Evolutionary conservation across 2,329 filamentous ascomycete genomes (phyloP).

Genomic region (Fusarium nurragi): DNA sequence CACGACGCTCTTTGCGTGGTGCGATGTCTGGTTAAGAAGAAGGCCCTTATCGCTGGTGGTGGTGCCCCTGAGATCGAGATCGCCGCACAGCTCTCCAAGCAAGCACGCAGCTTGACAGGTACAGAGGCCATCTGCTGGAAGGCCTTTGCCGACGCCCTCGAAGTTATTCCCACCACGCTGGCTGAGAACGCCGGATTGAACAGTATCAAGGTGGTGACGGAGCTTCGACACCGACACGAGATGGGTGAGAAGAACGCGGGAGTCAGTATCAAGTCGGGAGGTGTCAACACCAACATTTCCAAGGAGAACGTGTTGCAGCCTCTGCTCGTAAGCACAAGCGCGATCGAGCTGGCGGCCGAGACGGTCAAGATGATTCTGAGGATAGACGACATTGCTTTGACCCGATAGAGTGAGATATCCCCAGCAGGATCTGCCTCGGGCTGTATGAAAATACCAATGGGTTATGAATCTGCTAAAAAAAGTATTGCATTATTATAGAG

Average conservation of each 20-base stretch:
- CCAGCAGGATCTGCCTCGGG: conserved; percentile 43
- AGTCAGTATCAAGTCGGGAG: conserved; percentile 97
- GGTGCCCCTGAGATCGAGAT: conserved; percentile 98
- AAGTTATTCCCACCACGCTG: conserved; percentile 95
- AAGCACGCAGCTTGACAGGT: conserved; percentile 83
- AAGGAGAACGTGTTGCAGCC: conserved; percentile 98
- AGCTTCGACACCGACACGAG: conserved; percentile 92
- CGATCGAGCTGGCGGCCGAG: conserved; percentile 95
- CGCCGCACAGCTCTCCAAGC: conserved; percentile 83
- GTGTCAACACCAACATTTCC: conserved; percentile 95
- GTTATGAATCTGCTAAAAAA: conserved; percentile 41
- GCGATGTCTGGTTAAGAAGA: conserved; percentile 98
- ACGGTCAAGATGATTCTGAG: conserved; percentile 93
- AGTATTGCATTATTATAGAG: conserved; percentile 29
- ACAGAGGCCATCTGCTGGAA: conserved; percentile 99
- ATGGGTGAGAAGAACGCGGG: conserved; percentile 95
- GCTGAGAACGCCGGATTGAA: conserved; percentile 98
- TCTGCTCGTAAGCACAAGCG: conserved; percentile 94
- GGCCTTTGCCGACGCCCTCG: conserved; percentile 96
- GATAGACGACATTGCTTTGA: conserved; percentile 73
- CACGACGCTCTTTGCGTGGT: conserved; percentile 99
- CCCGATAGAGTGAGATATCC: conserved; percentile 58
- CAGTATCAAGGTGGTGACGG: conserved; percentile 98
- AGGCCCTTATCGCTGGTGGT: conserved; percentile 96
- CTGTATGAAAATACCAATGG: conserved; percentile 52